These are phyloP conservation scores for Verticillium tricorpus DNA, from an alignment of 2,329 filamentous ascomycete genomes.

Conservation along the genomic window DNA sequence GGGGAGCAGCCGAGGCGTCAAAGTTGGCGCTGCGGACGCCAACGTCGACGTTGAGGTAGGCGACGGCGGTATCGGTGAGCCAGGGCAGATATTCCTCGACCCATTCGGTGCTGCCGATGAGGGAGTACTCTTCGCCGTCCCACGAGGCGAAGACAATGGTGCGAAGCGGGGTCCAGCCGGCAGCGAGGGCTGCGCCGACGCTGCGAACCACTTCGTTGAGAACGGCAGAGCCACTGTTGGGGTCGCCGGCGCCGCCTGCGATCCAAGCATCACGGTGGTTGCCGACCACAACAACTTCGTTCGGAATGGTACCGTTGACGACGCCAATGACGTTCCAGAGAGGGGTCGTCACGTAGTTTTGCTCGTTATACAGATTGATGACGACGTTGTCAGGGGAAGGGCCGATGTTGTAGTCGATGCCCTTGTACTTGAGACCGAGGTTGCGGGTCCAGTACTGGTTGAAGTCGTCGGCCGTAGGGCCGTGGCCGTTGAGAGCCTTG, in stretches of 20 bases:
- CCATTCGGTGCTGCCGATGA: conserved; percentile 88
- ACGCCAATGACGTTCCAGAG: conserved; percentile 91
- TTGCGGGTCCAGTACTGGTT: conserved; percentile 66
- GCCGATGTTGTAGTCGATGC: conserved; percentile 79
- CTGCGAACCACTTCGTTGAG: conserved; percentile 74
- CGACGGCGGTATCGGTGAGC: conserved; percentile 68
- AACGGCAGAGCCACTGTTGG: conserved; percentile 76
- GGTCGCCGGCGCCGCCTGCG: conserved; percentile 76
- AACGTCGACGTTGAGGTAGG: conserved; percentile 84
- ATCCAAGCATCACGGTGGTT: conserved; percentile 93
- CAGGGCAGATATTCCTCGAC: conserved; percentile 85
- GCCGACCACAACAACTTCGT: conserved; percentile 86
- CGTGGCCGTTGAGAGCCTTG: conserved; percentile 85
- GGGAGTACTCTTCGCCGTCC: conserved; percentile 81
- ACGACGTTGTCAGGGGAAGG: conserved; percentile 69
- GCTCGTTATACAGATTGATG: conserved; percentile 71
- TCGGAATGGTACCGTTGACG: conserved; percentile 79
- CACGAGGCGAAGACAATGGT: conserved; percentile 87
- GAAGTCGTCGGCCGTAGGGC: conserved; percentile 71
- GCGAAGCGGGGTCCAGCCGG: conserved; percentile 59
- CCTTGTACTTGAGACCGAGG: conserved; percentile 71
- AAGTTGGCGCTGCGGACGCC: conserved; percentile 65
- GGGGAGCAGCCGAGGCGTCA: conserved; percentile 61
- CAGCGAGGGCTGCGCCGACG: conserved; percentile 66
- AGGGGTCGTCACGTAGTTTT: conserved; percentile 76